Base-by-base conservation (phyloP, 805 yeast genomes). In the Metschnikowia reukaufii region DNA sequence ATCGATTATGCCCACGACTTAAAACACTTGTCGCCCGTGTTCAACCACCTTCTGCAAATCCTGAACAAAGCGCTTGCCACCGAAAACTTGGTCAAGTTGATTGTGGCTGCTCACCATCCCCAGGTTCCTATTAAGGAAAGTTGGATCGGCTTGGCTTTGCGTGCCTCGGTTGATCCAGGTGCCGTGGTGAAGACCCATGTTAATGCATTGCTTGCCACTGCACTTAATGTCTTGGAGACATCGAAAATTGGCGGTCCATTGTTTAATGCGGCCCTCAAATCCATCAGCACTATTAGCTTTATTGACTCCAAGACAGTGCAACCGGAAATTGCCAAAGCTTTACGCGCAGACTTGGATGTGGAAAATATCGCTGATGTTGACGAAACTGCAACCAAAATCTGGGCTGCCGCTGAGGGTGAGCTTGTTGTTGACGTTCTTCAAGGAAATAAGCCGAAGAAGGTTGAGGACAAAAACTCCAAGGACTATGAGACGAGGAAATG, bases 401-500 rank as follows among this genome's bases (percentile, higher is more conserved):
- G 88, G 85, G 73, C 68, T 38, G 84, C 85, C 8, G 62, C 72
- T 0, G 95, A 83, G 37, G 95, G 90, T 2, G 83, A 78, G 38
- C 62, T 85, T 44, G 94, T 86, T 2, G 66, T 82, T 16, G 82
- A 88, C 58, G 81, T 87, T 4, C 64, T 87, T 40, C 77, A 75
- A 31, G 60, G 63, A 29, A 57, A 62, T 10, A 68, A 67, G 45
- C 39, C 60, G 2, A 77, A 72, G 59, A 66, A 66, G 29, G 70
- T 67, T 4, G 80, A 81, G 12, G 80, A 81, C 60, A 88, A 86
- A 62, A 88, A 88, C 61, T 70, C 88, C 1, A 90, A 84, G 60
- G 96, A 90, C 58, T 88, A 88, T 57, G 96, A 86, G 57, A 86
- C 91, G 2, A 69, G 79, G 49, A 82, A 88, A 63, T 92, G 98